Percentiles rank a stretch among this genome's conserved stretches.
Evolutionary conservation across 345 rosid genomes (phyloP).

Genomic region (Chamaenerion angustifolium): DNA sequence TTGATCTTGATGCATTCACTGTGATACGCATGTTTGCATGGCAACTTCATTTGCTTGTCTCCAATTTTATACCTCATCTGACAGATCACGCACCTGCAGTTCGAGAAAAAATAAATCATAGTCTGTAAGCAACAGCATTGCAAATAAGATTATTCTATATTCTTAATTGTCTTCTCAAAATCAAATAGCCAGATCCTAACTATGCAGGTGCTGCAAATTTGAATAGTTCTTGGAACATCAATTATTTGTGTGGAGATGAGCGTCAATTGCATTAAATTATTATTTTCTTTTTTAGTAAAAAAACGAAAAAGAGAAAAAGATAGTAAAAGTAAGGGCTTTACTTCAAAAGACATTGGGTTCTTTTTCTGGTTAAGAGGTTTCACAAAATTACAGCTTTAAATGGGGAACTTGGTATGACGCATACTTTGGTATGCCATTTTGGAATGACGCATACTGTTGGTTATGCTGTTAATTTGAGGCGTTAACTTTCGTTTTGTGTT

Average conservation of each 20-base stretch:
- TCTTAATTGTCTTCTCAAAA: neutral
- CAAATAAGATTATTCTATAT: neutral
- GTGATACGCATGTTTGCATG: constrained; percentile 60
- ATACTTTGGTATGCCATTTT: too few relatives aligned
- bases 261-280: too few relatives aligned
- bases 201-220: neutral
- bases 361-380: neutral
- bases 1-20: constrained; percentile 43
- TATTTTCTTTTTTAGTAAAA: too few relatives aligned
- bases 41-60: constrained; percentile 37
- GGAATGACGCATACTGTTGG: too few relatives aligned
- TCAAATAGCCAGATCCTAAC: neutral
- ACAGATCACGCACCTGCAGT: constrained; percentile 51
- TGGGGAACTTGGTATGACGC: too few relatives aligned
- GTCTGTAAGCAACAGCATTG: neutral
- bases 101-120: neutral
- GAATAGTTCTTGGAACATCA: too few relatives aligned
- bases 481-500: too few relatives aligned
- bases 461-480: too few relatives aligned
- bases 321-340: too few relatives aligned
- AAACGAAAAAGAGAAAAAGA: too few relatives aligned
- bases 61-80: constrained; percentile 54
- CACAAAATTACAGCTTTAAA: neutral
- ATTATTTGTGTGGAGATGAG: too few relatives aligned
- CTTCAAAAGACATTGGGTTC: neutral